Conservation (phyloP, 2,329 filamentous ascomycete genomes). For the Colletotrichum euphorbiae region DNA sequence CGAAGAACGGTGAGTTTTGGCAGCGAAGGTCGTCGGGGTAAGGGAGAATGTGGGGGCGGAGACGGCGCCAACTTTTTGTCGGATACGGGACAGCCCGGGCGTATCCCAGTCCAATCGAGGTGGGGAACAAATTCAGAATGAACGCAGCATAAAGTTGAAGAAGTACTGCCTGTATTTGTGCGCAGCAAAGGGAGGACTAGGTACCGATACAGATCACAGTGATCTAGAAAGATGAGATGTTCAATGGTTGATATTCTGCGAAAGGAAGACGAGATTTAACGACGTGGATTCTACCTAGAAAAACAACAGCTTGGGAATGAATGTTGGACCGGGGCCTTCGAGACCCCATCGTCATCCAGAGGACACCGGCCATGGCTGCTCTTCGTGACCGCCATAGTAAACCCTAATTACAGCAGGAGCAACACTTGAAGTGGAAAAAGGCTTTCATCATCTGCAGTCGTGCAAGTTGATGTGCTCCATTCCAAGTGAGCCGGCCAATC, state of each 20-base stretch:
- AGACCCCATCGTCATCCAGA: too few species aligned
- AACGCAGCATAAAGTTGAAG: conserved; percentile 9
- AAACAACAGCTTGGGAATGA: too few species aligned
- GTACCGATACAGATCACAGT: neutral
- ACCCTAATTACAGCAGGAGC: neutral
- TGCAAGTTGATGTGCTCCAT: conserved; percentile 1
- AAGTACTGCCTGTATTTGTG: neutral
- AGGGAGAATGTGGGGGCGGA: neutral
- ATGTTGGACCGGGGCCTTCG: too few species aligned
- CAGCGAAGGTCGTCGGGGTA: neutral
- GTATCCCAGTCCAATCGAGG: conserved; percentile 15
- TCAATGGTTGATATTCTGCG: neutral
- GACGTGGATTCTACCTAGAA: too few species aligned
- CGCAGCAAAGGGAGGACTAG: neutral
- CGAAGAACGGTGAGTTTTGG: neutral
- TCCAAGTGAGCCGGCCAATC: neutral
- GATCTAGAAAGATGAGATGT: neutral
- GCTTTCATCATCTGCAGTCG: neutral
- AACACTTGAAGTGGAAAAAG: neutral
- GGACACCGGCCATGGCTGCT: neutral
- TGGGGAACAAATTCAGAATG: neutral
- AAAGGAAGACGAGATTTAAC: too few species aligned
- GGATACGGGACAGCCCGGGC: too few species aligned
- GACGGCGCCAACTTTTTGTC: neutral
- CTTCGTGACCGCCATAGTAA: neutral